Percentiles rank a stretch among this genome's conserved stretches.
Conservation (phyloP, 495 filamentous ascomycete genomes). For the Aspergillus cristatus region DNA sequence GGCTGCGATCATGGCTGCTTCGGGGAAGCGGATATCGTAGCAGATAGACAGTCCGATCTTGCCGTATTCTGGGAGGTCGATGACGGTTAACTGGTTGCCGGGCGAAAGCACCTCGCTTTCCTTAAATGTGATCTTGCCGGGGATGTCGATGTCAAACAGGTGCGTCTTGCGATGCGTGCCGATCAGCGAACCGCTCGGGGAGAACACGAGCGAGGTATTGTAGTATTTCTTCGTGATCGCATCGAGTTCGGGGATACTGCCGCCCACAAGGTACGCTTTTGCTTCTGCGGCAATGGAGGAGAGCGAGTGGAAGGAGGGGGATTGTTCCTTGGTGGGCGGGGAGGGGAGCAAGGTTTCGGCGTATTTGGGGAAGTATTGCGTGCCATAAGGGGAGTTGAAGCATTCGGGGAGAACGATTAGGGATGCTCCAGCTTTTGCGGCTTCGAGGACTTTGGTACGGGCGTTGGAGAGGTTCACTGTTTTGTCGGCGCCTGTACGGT, state of each 20-base stretch:
- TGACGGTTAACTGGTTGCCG: constrained; percentile 68
- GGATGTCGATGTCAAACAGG: constrained; percentile 98
- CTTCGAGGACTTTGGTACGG: constrained; percentile 73
- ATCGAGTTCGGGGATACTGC: constrained; percentile 81
- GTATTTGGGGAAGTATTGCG: constrained; percentile 81
- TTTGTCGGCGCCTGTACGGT: constrained; percentile 63
- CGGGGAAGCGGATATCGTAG: constrained; percentile 95
- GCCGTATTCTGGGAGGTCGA: constrained; percentile 81
- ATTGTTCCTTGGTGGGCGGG: constrained; percentile 58
- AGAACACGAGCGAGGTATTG: constrained; percentile 84
- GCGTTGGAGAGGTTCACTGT: constrained; percentile 72
- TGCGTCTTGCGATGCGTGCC: constrained; percentile 89
- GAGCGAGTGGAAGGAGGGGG: constrained; percentile 78
- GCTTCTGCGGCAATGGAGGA: constrained; percentile 67
- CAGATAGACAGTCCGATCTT: constrained; percentile 82
- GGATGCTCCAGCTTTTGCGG: constrained; percentile 61
- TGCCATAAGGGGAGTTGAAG: constrained; percentile 94
- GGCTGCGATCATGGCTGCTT: constrained; percentile 84
- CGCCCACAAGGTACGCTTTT: constrained; percentile 72
- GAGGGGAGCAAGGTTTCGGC: constrained; percentile 79
- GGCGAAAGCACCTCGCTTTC: constrained; percentile 84
- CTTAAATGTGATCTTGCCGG: constrained; percentile 82
- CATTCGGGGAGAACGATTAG: constrained; percentile 65
- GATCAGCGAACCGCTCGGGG: constrained; percentile 64
- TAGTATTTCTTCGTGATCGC: constrained; percentile 63